Conservation (phyloP, 2,329 filamentous ascomycete species). For the Laburnicola sp. region DNA sequence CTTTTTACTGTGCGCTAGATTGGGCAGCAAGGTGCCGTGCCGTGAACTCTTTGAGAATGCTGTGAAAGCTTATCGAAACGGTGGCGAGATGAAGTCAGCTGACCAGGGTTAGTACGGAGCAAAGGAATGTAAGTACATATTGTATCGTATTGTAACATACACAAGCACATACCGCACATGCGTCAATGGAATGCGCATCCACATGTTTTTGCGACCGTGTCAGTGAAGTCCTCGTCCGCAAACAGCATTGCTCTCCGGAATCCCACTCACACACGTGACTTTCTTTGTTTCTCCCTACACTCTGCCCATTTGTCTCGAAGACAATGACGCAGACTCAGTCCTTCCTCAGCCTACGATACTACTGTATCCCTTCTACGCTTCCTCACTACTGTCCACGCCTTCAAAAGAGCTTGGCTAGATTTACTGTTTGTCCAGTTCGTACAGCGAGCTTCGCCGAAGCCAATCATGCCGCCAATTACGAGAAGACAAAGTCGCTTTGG, state of each 20-base stretch:
- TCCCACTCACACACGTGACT: too few species aligned
- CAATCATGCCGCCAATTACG: constrained; percentile 12
- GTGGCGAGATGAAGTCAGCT: constrained; percentile 18
- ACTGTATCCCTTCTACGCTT: not conserved
- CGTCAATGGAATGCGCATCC: not conserved
- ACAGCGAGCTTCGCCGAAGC: not conserved
- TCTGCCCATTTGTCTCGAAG: too few species aligned
- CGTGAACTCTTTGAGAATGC: constrained; percentile 74
- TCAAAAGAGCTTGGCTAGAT: not conserved
- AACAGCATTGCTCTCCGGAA: too few species aligned
- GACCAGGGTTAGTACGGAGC: constrained; percentile 21
- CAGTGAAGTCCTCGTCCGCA: too few species aligned
- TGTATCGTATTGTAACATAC: constrained; percentile 12
- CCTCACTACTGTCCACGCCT: not conserved
- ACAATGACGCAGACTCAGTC: too few species aligned
- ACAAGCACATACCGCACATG: not conserved
- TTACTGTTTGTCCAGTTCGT: constrained; percentile 10
- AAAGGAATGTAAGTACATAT: constrained; percentile 6
- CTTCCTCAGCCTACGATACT: too few species aligned
- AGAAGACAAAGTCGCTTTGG: constrained; percentile 9
- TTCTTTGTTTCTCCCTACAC: too few species aligned
- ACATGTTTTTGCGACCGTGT: not conserved
- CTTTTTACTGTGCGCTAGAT: constrained; percentile 83
- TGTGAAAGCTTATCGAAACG: constrained; percentile 40
- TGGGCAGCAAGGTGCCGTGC: constrained; percentile 82